Base-by-base conservation (phyloP, 495 filamentous ascomycete species). In the Aspergillus leporis region DNA sequence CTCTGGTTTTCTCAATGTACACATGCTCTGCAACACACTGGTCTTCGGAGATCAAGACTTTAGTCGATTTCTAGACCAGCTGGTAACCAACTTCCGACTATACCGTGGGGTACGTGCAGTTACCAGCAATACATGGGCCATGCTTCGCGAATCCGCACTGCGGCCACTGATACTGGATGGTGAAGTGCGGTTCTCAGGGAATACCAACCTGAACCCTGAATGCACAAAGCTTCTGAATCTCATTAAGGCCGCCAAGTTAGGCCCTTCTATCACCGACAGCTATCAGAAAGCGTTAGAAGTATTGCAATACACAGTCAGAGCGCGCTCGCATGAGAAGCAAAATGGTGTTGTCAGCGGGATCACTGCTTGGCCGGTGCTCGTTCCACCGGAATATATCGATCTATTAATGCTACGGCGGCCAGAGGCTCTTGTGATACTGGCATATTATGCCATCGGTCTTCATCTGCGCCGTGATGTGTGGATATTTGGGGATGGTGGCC, bases 11-110 rank as follows among this genome's bases (percentile, higher is more conserved):
- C 49, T 83, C 0, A 81, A 78, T 0, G 52, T 80, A 10, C 78
- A 83, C 38, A 64, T 74, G 28, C 74, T 86, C 32, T 80, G 69
- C 66, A 78, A 84, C 46, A 70, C 66, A 3, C 38, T 66, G 0
- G 43, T 66, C 31, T 67, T 65, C 45, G 63, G 69, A 6, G 60
- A 61, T 9, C 12, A 0, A n/a, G 66, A 75, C 48, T 78, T 79
- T 21, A 55, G 61, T 0, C 43, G 47, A 0, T 75, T 78, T 21
- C 65, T 84, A 1, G 72, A 75, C 25, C 65, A 70, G 0, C 74
- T 80, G 50, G 43, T 76, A 0, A 69, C 71, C 4, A 81, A 70
- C 21, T 23, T 83, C 25, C 62, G 61, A 7, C 65, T 86, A 0
- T 71, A 81, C 55, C 73, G 68, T 16, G 81, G 82, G 7, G 70